Base-by-base conservation (phyloP, 495 filamentous ascomycete species). In the Trypethelium eluteriae region DNA sequence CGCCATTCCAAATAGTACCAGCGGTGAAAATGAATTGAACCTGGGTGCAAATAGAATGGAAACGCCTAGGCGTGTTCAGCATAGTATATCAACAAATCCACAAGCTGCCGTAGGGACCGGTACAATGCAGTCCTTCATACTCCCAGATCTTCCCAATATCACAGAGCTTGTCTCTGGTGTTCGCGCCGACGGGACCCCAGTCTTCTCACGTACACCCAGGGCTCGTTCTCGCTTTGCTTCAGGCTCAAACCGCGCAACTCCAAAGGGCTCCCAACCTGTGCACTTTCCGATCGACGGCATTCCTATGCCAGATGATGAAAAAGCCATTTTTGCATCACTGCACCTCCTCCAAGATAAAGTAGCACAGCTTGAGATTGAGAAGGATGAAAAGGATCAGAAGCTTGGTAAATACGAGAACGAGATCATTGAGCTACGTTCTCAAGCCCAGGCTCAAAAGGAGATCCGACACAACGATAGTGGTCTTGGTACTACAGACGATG, bases 141-240 rank as follows among this genome's bases (percentile, higher is more conserved):
- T 90, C 38, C 87, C 87, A 9, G 84, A 88, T 61, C 77, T 89
- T 56, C 85, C 87, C 12, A 89, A 90, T 68, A 79, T 90, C 62
- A 88, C 87, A 12, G 88, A 91, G 67, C 80, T 91, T 18, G 83
- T 91, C 4, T 88, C 87, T 38, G 88, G 87, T 67, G 80, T 84
- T 5, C 88, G 86, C 69, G 78, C 87, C 69, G 84, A 88, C 69
- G 85, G 86, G 5, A 87, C 85, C 2, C 86, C 86, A 9, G 81
- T 88, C 10, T 87, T 85, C 74, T 79, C 82, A 11, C 80, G 80
- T 18, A 80, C 78, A 53, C 73, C 75, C 32, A 81, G 77, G 59
- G 66, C 81, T 50, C 83, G 83, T 63, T 85, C 85, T 18, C 82
- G 84, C n/a, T 85, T 87, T 69, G 75, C 81, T 3, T 81, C 81